A percentile compares a stretch with the other conserved stretches of the same genome.
Evolutionary conservation across 164 flowering plant genomes (phyloP).

Genomic region (Saururus chinensis): DNA sequence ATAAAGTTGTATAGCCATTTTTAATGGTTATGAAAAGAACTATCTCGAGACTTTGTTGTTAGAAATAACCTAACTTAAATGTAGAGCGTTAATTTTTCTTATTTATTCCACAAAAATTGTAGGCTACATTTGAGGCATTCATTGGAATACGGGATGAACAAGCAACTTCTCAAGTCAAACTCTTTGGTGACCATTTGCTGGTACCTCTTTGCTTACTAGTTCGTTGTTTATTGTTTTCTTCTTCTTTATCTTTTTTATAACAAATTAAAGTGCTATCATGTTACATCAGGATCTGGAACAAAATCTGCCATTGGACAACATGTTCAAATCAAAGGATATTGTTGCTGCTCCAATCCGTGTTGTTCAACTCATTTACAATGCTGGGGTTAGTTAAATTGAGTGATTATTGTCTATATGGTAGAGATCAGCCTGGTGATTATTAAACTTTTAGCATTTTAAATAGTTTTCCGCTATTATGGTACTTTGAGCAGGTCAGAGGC

Average conservation of each 20-base stretch:
- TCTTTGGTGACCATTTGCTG: constrained; percentile 80
- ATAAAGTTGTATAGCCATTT: too few species aligned
- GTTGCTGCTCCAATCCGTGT: constrained; percentile 94
- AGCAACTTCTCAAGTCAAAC: constrained; percentile 75
- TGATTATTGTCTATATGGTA: constrained; percentile 1
- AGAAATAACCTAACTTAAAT: too few species aligned
- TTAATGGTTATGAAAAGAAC: too few species aligned
- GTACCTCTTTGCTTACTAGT: constrained; percentile 19
- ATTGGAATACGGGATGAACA: constrained; percentile 83
- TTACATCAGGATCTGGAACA: constrained; percentile 56
- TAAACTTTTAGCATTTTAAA: too few species aligned
- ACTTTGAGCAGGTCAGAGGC: too few species aligned
- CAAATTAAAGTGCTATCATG: too few species aligned
- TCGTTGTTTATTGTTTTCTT: not conserved
- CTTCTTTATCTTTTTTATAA: not conserved
- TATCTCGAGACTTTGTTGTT: too few species aligned
- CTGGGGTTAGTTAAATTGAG: constrained; percentile 94
- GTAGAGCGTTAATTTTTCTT: too few species aligned
- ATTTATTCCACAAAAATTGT: constrained; percentile 1
- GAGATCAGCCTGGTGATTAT: too few species aligned
- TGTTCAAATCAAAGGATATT: constrained; percentile 70
- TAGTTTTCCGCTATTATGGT: too few species aligned
- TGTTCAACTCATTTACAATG: constrained; percentile 65
- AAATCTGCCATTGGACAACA: constrained; percentile 80
- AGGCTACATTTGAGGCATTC: constrained; percentile 98